phyloP scores from a whole-genome alignment of 768 basidiomycete species.

The Amanita rubescens region DNA sequence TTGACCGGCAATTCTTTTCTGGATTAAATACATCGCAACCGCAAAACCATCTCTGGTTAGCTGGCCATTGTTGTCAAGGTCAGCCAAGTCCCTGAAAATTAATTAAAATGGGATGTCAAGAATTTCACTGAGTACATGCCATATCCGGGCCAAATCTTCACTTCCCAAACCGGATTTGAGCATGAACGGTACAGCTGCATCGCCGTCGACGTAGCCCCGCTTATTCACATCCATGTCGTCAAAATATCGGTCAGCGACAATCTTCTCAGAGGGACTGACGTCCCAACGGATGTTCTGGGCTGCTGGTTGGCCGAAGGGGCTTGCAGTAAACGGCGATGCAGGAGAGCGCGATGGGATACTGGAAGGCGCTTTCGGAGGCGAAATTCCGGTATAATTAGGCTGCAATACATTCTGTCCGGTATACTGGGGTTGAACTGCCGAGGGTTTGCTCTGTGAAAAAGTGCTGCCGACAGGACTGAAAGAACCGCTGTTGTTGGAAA shows the following conservation, averaged over 20 bases:
- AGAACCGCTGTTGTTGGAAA: conserved; percentile 56
- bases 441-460: conserved; percentile 31
- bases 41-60: conserved; percentile 92
- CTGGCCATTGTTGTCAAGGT: conserved; percentile 80
- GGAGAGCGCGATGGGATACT: conserved; percentile 34
- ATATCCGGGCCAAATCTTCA: conserved; percentile 81
- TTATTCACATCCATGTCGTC: conserved; percentile 69
- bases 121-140: conserved; percentile 45
- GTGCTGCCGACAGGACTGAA: conserved; percentile 45
- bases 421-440: conserved; percentile 47
- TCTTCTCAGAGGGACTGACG: conserved; percentile 75
- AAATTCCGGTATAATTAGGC: conserved; percentile 40
- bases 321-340: conserved; percentile 12
- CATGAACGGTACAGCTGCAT: conserved; percentile 95
- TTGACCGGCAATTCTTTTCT: conserved; percentile 72
- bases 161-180: conserved; percentile 80
- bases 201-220: conserved; percentile 82
- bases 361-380: conserved; percentile 22
- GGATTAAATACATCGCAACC: conserved; percentile 91
- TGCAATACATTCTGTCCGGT: conserved; percentile 53
- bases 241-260: conserved; percentile 71
- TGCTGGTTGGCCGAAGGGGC: conserved; percentile 22
- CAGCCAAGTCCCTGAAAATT: conserved; percentile 78
- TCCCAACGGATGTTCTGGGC: conserved; percentile 53
- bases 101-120: conserved; percentile 1